Evolutionary conservation across 2,329 filamentous ascomycete species (phyloP).

Genomic region (Aspergillus persii): DNA sequence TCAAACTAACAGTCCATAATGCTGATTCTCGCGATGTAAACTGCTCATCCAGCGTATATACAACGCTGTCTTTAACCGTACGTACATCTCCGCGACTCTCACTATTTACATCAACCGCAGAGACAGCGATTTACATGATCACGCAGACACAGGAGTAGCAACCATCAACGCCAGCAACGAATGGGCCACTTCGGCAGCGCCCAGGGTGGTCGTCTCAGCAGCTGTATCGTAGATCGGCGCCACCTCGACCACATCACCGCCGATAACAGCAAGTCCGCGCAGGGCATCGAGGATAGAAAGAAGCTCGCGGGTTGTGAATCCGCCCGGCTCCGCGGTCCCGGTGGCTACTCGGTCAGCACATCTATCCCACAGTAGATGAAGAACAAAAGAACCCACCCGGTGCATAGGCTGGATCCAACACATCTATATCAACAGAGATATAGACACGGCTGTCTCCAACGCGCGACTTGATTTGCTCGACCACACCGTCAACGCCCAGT

Average conservation of each 20-base stretch:
- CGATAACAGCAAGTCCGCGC: slow-evolving; percentile 50
- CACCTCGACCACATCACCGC: slow-evolving; percentile 57
- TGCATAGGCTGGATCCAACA: slow-evolving; percentile 56
- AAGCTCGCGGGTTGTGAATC: slow-evolving; percentile 55
- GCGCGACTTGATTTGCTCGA: slow-evolving; percentile 48
- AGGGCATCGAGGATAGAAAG: slow-evolving; percentile 54
- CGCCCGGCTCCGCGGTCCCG: slow-evolving; percentile 56
- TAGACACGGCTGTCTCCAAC: slow-evolving; percentile 52
- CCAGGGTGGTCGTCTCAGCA: slow-evolving; percentile 54
- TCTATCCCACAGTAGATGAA: background rate
- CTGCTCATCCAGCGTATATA: too few relatives aligned
- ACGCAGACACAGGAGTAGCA: slow-evolving; percentile 6
- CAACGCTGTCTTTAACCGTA: too few relatives aligned
- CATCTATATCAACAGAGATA: slow-evolving; percentile 57
- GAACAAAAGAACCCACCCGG: slow-evolving; percentile 35
- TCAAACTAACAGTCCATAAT: too few relatives aligned
- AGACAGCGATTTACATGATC: background rate
- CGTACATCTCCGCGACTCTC: background rate
- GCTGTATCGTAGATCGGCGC: slow-evolving; percentile 56
- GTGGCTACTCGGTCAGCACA: slow-evolving; percentile 37
- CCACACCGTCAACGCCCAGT: slow-evolving; percentile 48
- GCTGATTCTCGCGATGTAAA: too few relatives aligned
- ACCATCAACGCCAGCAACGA: slow-evolving; percentile 47
- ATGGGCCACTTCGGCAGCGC: slow-evolving; percentile 55
- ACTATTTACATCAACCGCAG: background rate